phyloP scores from a whole-genome alignment of 306 rosid species.

The Trifolium repens region DNA sequence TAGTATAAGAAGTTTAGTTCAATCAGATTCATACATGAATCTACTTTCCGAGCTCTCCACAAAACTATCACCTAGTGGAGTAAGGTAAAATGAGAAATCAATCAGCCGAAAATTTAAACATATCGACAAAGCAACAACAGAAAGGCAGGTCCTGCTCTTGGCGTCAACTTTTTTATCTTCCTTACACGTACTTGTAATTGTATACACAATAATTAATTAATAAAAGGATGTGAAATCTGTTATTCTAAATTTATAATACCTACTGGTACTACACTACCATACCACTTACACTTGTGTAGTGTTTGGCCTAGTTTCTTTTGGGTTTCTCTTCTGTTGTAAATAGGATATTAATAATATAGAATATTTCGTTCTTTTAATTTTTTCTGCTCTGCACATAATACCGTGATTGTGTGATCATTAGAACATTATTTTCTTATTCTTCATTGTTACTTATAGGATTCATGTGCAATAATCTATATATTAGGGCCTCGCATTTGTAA shows the following conservation, averaged over 20 bases:
- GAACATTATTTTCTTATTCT: background rate
- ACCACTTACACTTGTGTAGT: background rate
- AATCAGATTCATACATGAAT: background rate
- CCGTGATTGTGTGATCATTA: background rate
- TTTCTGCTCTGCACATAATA: background rate
- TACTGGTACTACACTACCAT: background rate
- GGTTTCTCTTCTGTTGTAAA: background rate
- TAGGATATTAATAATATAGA: background rate
- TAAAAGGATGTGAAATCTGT: background rate
- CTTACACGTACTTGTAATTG: background rate
- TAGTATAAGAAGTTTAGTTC: conserved; percentile 2
- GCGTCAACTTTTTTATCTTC: background rate
- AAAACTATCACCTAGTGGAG: background rate
- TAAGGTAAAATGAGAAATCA: background rate
- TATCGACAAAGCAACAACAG: background rate
- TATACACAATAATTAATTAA: background rate
- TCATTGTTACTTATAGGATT: background rate
- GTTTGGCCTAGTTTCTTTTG: background rate
- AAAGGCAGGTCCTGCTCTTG: background rate
- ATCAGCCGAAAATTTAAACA: background rate
- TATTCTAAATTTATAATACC: background rate
- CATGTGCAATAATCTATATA: background rate
- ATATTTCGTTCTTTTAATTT: background rate
- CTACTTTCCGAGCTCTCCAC: background rate
- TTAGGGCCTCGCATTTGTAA: background rate